Evolutionary conservation across 495 filamentous ascomycete genomes (phyloP).

Genomic region (Elasticomyces elasticus): DNA sequence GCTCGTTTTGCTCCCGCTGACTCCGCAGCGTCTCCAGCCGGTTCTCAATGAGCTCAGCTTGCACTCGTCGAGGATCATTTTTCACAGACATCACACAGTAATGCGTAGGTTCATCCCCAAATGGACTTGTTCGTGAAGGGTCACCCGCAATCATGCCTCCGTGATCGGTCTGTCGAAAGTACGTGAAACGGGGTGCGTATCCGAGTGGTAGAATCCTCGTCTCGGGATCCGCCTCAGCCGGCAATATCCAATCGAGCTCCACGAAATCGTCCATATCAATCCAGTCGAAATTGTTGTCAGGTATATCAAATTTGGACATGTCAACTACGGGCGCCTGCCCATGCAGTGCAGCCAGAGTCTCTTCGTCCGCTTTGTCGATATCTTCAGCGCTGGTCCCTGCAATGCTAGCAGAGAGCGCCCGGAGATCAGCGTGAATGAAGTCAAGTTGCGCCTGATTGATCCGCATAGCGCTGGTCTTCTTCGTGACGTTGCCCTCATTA

Average conservation of each 20-base stretch:
- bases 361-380: slow-evolving; percentile 52
- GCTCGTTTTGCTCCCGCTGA: slow-evolving; percentile 63
- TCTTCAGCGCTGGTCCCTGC: slow-evolving; percentile 65
- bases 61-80: slow-evolving; percentile 81
- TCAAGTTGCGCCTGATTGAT: slow-evolving; percentile 91
- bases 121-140: slow-evolving; percentile 64
- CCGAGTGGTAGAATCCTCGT: slow-evolving; percentile 88
- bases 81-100: slow-evolving; percentile 89
- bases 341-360: slow-evolving; percentile 48
- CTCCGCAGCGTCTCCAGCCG: slow-evolving; percentile 66
- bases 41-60: slow-evolving; percentile 71
- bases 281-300: slow-evolving; percentile 89
- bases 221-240: slow-evolving; percentile 79
- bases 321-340: slow-evolving; percentile 47
- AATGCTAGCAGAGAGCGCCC: slow-evolving; percentile 87
- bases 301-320: slow-evolving; percentile 83
- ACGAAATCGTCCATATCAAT: slow-evolving; percentile 99
- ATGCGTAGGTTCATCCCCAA: slow-evolving; percentile 86
- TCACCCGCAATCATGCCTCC: slow-evolving; percentile 56
- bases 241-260: slow-evolving; percentile 90
- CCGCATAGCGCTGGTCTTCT: slow-evolving; percentile 80
- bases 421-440: slow-evolving; percentile 81
- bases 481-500: slow-evolving; percentile 58
- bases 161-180: slow-evolving; percentile 96
- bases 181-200: slow-evolving; percentile 87